Percentiles rank a stretch among this genome's conserved stretches.
These are phyloP conservation scores for Aspergillus coremiiformis DNA, from an alignment of 495 filamentous ascomycete species.

Conservation along the genomic window DNA sequence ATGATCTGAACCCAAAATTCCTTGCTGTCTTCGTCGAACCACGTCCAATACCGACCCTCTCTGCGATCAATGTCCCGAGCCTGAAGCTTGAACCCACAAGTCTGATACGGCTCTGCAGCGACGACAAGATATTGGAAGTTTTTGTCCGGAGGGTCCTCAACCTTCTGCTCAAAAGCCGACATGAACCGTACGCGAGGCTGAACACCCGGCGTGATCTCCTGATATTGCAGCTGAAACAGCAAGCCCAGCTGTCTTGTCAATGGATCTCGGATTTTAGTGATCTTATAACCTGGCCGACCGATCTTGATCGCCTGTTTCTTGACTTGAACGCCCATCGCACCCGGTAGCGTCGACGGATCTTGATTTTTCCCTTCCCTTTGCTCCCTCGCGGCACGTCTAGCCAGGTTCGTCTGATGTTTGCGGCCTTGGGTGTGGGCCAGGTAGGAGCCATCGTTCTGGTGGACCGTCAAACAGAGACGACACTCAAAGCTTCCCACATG, in stretches of 20 bases:
- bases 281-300: conserved; percentile 93
- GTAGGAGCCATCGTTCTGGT: conserved; percentile 99
- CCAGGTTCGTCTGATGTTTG: conserved; percentile 99
- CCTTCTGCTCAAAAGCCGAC: conserved; percentile 93
- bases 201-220: conserved; percentile 73
- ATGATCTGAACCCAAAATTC: conserved; percentile 99
- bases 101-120: conserved; percentile 97
- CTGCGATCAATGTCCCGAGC: conserved; percentile 87
- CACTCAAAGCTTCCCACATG: conserved; percentile 98
- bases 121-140: conserved; percentile 91
- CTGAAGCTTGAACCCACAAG: conserved; percentile 91
- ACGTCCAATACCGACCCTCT: conserved; percentile 81
- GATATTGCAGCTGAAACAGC: conserved; percentile 92
- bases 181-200: conserved; percentile 87
- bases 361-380: conserved; percentile 77
- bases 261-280: conserved; percentile 89
- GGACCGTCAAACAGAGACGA: conserved; percentile 94
- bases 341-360: conserved; percentile 59
- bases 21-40: conserved; percentile 94
- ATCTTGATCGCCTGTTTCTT: conserved; percentile 94
- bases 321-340: conserved; percentile 74
- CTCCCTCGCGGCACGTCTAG: conserved; percentile 86
- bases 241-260: conserved; percentile 83
- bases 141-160: conserved; percentile 92
- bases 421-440: conserved; percentile 97